Evolutionary conservation across 2,329 filamentous ascomycete genomes (phyloP).

Genomic region (Clonostachys byssicola): DNA sequence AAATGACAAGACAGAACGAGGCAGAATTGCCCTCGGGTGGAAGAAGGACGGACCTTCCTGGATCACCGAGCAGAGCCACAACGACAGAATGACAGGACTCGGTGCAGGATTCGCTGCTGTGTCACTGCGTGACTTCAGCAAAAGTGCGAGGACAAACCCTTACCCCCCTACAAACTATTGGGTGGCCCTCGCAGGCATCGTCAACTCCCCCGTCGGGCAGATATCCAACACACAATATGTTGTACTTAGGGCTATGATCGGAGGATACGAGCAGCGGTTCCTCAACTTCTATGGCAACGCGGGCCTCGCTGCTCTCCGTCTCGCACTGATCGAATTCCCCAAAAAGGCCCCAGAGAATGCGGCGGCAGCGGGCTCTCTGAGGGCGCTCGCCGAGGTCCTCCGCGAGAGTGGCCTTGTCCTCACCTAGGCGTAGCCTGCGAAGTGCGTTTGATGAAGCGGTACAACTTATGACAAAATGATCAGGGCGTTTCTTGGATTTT

Average conservation of each 20-base stretch:
- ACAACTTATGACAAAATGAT: slow-evolving; percentile 9
- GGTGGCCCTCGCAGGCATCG: slow-evolving; percentile 69
- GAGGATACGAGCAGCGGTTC: slow-evolving; percentile 71
- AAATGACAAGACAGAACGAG: slow-evolving; percentile 66
- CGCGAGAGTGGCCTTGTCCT: slow-evolving; percentile 45
- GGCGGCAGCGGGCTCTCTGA: slow-evolving; percentile 44
- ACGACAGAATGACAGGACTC: slow-evolving; percentile 78
- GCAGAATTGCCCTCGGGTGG: slow-evolving; percentile 71
- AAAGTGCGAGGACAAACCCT: slow-evolving; percentile 63
- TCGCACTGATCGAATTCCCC: slow-evolving; percentile 73
- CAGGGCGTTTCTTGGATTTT: neutral
- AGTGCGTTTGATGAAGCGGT: too few species aligned
- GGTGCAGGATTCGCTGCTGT: slow-evolving; percentile 82
- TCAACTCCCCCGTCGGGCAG: slow-evolving; percentile 66
- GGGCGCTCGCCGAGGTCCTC: slow-evolving; percentile 50
- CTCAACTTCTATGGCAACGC: slow-evolving; percentile 77
- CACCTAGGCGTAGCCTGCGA: slow-evolving; percentile 3
- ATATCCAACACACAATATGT: slow-evolving; percentile 71
- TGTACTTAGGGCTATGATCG: slow-evolving; percentile 67
- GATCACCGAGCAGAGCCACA: slow-evolving; percentile 68
- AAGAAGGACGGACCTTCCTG: slow-evolving; percentile 55
- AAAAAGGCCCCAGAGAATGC: slow-evolving; percentile 41
- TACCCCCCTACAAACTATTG: slow-evolving; percentile 82
- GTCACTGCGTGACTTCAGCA: slow-evolving; percentile 76
- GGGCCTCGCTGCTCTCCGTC: slow-evolving; percentile 65